Conservation (phyloP, 495 filamentous ascomycete genomes). For the Penicillium waksmanii region DNA sequence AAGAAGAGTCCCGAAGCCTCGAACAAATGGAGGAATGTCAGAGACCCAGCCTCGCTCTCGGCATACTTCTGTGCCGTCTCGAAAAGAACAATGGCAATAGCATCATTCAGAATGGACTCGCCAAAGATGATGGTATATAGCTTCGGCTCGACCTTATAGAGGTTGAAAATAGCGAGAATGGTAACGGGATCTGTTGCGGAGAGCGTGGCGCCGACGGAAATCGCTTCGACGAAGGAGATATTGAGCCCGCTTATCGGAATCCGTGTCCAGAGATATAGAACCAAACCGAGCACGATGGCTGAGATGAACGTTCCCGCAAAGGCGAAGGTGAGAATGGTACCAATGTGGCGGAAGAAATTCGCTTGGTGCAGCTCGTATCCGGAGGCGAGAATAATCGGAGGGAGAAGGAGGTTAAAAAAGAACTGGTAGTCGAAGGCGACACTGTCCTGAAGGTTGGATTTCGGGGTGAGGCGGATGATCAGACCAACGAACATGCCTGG, state of each 20-base stretch:
- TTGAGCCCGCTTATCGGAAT: slow-evolving; percentile 83
- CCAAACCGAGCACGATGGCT: slow-evolving; percentile 83
- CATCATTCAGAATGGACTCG: slow-evolving; percentile 97
- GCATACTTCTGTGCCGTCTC: slow-evolving; percentile 91
- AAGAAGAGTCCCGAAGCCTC: slow-evolving; percentile 94
- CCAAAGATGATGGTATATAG: slow-evolving; percentile 98
- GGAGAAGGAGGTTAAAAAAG: slow-evolving; percentile 97
- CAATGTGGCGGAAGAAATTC: slow-evolving; percentile 98
- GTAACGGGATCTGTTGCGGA: slow-evolving; percentile 98
- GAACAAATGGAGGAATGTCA: slow-evolving; percentile 77
- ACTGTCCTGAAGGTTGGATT: slow-evolving; percentile 79
- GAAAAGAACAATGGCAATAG: slow-evolving; percentile 96
- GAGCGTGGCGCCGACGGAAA: slow-evolving; percentile 92
- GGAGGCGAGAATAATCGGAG: slow-evolving; percentile 95
- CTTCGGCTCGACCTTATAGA: slow-evolving; percentile 98
- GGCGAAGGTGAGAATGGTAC: slow-evolving; percentile 96
- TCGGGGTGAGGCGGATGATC: slow-evolving; percentile 77
- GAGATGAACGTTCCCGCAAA: slow-evolving; percentile 98
- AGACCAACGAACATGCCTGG: slow-evolving; percentile 94
- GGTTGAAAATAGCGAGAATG: slow-evolving; percentile 97
- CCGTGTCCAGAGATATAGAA: slow-evolving; percentile 86
- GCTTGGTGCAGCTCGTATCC: slow-evolving; percentile 97
- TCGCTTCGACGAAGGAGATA: slow-evolving; percentile 89
- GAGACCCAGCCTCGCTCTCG: slow-evolving; percentile 60
- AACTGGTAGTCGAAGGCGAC: slow-evolving; percentile 98